phyloP scores from a whole-genome alignment of 495 filamentous ascomycete genomes.

The Penicillium daleae region DNA sequence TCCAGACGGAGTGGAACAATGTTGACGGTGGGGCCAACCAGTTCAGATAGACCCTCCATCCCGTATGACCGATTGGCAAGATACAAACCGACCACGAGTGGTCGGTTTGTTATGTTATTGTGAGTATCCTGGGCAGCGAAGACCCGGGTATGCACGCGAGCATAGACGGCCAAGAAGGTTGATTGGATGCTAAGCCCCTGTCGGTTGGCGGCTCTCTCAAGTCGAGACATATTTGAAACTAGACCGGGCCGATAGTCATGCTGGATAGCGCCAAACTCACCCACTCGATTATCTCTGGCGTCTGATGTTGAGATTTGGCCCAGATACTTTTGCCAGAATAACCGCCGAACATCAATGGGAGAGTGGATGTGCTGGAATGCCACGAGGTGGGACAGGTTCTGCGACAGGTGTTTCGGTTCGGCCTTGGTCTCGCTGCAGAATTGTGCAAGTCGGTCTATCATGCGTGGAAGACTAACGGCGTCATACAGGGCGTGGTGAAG shows the following conservation, averaged over 20 bases:
- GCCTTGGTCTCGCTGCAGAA: slow-evolving; percentile 21
- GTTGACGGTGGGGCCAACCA: slow-evolving; percentile 40
- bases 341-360: slow-evolving; percentile 27
- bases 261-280: slow-evolving; percentile 27
- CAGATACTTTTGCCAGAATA: slow-evolving; percentile 41
- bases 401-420: slow-evolving; percentile 1
- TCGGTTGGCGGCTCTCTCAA: slow-evolving; percentile 34
- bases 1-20: slow-evolving; percentile 41
- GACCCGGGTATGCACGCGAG: slow-evolving; percentile 31
- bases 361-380: slow-evolving; percentile 36
- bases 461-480: slow-evolving; percentile 35
- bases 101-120: slow-evolving; percentile 6
- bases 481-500: slow-evolving; percentile 47
- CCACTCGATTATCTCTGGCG: neutral
- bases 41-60: slow-evolving; percentile 32
- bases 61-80: slow-evolving; percentile 40
- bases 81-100: slow-evolving; percentile 37
- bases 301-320: slow-evolving; percentile 18
- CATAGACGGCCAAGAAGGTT: slow-evolving; percentile 40
- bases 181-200: slow-evolving; percentile 40
- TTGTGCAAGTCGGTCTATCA: slow-evolving; percentile 28
- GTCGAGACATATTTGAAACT: slow-evolving; percentile 29
- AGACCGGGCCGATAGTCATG: slow-evolving; percentile 36
- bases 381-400: slow-evolving; percentile 35
- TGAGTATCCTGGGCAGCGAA: slow-evolving; percentile 9